Evolutionary conservation across 1,284 basidiomycete genomes (phyloP), one percentile per base, ranked within the genome.

Genomic region (Coriolopsis trogii): DNA sequence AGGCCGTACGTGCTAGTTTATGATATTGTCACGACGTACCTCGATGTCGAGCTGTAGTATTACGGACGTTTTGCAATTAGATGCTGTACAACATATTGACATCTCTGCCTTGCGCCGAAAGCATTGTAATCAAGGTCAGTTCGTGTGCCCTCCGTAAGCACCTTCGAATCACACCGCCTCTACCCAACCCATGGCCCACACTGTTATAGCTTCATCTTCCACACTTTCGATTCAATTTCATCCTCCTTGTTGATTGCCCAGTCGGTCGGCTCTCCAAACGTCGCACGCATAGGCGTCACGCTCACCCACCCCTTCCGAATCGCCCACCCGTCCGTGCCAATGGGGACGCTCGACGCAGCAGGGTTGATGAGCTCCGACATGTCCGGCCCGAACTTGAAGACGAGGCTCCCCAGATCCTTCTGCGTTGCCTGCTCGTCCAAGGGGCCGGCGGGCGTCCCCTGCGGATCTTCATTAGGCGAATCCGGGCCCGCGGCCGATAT

Each of bases 351-450:
- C 1, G 79, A 75, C 21, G 75, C 56, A 16, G 77, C 67, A 1
- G 91, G 90, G 40, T 77, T 79, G 47, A 96, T 78, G 18, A 96
- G 72, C 7, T 75, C 75, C 12, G 72, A 72, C 74, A 95, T 84
- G 45, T 91, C 85, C 13, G 95, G 94, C 21, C 83, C 77, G 66
- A 93, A 97, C 65, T 83, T 84, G 76, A 96, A 97, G 26, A 79
- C 70, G 44, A 95, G 75, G 51, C 69, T 64, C 39, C 69, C 69
- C 24, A 71, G 64, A 30, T 71, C 66, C 29, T 63, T 60, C 24
- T 55, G 30, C 46, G 39, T 42, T 15, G 46, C 51, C 49, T 39
- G 34, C 46, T 48, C 45, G 41, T 61, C 58, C 20, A 47, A 12
- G 0, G 40, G 7, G 9, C 52, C 52, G 12, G 47, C 28, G 29